Conservation (phyloP, 129 eudicot species). For the Oenanthe sinensis region DNA sequence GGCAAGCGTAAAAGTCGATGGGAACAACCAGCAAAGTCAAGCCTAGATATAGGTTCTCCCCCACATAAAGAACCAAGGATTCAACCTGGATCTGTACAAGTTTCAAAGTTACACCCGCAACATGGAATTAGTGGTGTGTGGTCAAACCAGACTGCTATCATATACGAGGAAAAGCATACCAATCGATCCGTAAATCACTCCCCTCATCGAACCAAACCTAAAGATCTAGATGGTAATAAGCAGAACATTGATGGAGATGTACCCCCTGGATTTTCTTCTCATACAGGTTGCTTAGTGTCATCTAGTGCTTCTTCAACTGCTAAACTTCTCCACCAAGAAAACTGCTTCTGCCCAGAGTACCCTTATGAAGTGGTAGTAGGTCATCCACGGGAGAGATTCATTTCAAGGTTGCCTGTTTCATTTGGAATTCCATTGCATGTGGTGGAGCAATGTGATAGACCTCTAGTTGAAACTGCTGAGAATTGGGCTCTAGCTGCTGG, state of each 20-base stretch:
- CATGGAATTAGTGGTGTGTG: neutral
- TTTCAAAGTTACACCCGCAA: neutral
- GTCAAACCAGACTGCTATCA: neutral
- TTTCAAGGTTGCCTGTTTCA: constrained; percentile 47
- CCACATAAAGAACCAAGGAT: constrained; percentile 25
- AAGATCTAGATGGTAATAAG: neutral
- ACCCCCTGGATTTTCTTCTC: constrained; percentile 66
- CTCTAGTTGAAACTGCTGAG: constrained; percentile 20
- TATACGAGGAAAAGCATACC: neutral
- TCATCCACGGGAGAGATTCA: constrained; percentile 50
- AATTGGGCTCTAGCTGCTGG: constrained; percentile 64
- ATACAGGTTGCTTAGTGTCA: constrained; percentile 17
- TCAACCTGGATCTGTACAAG: neutral
- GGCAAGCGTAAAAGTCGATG: constrained; percentile 88
- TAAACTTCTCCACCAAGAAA: constrained; percentile 2
- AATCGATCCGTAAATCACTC: neutral
- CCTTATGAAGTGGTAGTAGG: constrained; percentile 33
- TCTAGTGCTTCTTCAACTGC: constrained; percentile 23
- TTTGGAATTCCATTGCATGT: constrained; percentile 59
- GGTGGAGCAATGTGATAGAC: constrained; percentile 39
- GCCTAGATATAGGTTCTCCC: constrained; percentile 16
- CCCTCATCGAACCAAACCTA: neutral
- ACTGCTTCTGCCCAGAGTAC: neutral
- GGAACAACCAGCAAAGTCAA: constrained; percentile 47
- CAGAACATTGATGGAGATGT: constrained; percentile 26